Base-by-base conservation (phyloP, 2,329 filamentous ascomycete species). In the Escovopsis sp. region DNA sequence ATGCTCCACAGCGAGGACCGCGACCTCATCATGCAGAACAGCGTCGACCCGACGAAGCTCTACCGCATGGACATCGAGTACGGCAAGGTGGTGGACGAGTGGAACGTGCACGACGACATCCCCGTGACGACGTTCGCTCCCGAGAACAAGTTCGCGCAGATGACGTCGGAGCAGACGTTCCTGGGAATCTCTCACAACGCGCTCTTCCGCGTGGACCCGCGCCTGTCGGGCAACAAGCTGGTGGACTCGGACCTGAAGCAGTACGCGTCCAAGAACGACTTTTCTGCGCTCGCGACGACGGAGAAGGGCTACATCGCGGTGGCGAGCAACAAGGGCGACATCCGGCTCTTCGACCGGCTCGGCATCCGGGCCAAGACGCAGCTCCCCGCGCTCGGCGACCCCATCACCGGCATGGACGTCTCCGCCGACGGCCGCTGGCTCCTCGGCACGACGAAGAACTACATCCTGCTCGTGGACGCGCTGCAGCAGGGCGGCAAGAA, bases 41-140 rank as follows among this genome's bases (percentile, higher is more conserved):
- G 69, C 33, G 55, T 77, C 35, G 80, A 96, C 44, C 84, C 88
- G 2, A 88, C 94, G 62, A 86, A 84, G 35, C 70, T 98, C 2
- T 98, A 87, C 56, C 83, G 84, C 31, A 96, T 98, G 90, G 90
- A 98, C 60, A 68, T 98, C 31, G 88, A 98, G 56, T 92, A 92
- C 47, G 90, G 90, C 45, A 96, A 94, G 62, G 83, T 98, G 26
- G 86, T 96, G 2, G 90, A 98, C 51, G 90, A 98, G 58, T 98
- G 90, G 90, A 94, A 94, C 48, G 72, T 98, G 12, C 88, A 98
- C 52, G 88, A 98, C 42, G 84, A 96, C 53, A 94, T 98, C 37
- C 79, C 84, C 0, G 83, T 96, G 41, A 76, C 83, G 36, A 90
- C 79, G 9, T 96, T 96, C 57, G 84, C 84, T 0, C 90, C 90